Evolutionary conservation across 257 asterid species (phyloP), one percentile per base, ranked within the genome.

Genomic region (Nicotiana undulata): DNA sequence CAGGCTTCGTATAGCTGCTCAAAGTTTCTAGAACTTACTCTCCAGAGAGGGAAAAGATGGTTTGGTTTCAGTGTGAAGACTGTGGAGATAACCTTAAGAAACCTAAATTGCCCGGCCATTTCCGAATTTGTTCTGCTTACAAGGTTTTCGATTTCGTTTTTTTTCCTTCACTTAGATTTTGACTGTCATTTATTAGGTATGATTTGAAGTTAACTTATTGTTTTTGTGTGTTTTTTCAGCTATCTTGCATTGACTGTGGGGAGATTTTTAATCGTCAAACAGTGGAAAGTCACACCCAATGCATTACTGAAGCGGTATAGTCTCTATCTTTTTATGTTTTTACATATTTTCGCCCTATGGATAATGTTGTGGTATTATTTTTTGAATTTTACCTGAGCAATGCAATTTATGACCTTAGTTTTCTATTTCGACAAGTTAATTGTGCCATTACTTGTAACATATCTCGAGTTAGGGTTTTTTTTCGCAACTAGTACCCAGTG

Each of bases 11-110:
- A 8, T 40, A 40, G 49, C 49, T 40, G 1, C 49, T 40, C 49
- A 40, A 40, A 40, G 49, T 9, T 40, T 40, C 49, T 9, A 9
- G 49, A 9, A 40, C 49, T 40, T 40, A 9, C 49, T 40, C 49
- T 40, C 49, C 49, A 9, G n/a, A 53, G 49, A 70, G 53, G 85
- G 82, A 40, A 40, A 40, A 9, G 12, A 92, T 95, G 99, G 99
- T 95, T 86, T 95, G 99, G 99, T 95, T 95, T 90, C 98, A 93
- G 89, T 95, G 98, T 76, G 99, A 95, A 87, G 99, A 91, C 70
- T 95, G 97, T 61, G 99, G 99, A 32, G 99, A 93, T 88, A 90
- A 95, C 81, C 90, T 95, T 22, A 92, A 95, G 90, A 95, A 95
- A 79, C 97, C 99, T 31, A 95, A 95, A 90, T 93, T 95, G 78